A percentile compares a stretch with the other conserved stretches of the same genome.
These are phyloP conservation scores for Candida sanyaensis DNA, from an alignment of 1,139 yeast genomes.

Conservation along the genomic window DNA sequence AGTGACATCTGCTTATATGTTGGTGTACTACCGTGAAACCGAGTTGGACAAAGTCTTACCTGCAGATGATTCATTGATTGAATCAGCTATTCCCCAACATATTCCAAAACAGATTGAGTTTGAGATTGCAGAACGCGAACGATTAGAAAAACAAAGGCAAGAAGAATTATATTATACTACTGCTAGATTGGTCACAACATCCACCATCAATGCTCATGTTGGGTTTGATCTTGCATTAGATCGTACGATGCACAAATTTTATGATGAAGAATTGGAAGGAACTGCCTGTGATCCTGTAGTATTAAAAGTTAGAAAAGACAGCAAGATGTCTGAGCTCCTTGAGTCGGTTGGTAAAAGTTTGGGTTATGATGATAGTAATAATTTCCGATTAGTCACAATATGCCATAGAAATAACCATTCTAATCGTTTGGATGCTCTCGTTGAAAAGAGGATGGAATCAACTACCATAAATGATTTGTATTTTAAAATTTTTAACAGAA, in stretches of 20 bases:
- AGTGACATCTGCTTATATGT: slow-evolving; percentile 95
- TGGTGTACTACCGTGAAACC: slow-evolving; percentile 81
- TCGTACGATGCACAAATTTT: slow-evolving; percentile 44
- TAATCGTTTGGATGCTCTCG: slow-evolving; percentile 58
- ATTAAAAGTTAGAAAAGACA: slow-evolving; percentile 60
- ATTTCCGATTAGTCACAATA: slow-evolving; percentile 65
- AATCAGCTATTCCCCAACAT: slow-evolving; percentile 60
- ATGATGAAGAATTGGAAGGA: slow-evolving; percentile 48
- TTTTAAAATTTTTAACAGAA: slow-evolving; percentile 39
- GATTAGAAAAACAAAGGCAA: slow-evolving; percentile 63
- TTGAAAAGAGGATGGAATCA: slow-evolving; percentile 38
- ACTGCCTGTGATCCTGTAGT: slow-evolving; percentile 51
- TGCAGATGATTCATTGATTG: slow-evolving; percentile 46
- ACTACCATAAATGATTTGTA: slow-evolving; percentile 40
- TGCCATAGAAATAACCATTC: slow-evolving; percentile 76
- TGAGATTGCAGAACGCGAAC: slow-evolving; percentile 59
- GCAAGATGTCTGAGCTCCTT: slow-evolving; percentile 52
- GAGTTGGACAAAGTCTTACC: slow-evolving; percentile 61
- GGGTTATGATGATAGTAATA: slow-evolving; percentile 26
- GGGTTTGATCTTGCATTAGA: slow-evolving; percentile 83
- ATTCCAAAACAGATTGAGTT: slow-evolving; percentile 64
- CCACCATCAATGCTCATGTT: slow-evolving; percentile 57
- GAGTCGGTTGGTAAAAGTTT: slow-evolving; percentile 49
- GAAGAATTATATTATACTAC: slow-evolving; percentile 77
- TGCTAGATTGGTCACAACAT: slow-evolving; percentile 54